Evolutionary conservation across 2,329 filamentous ascomycete species (phyloP).

Genomic region (Colletotrichum spinosum): DNA sequence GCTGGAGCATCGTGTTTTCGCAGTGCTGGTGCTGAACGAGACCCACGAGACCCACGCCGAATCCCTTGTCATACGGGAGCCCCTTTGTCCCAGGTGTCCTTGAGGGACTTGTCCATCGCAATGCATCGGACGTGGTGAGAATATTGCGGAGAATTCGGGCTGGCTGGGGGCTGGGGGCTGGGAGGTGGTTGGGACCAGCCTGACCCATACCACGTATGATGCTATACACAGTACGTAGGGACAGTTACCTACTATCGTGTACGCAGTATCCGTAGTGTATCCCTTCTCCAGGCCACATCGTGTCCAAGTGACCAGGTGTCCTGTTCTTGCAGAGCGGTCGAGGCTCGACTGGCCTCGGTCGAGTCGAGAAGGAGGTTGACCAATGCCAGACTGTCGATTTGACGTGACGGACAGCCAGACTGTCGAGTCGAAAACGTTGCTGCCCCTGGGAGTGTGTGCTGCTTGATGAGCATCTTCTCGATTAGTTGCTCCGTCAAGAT

Average conservation of each 20-base stretch:
- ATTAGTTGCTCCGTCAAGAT: no score
- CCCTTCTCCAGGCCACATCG: not conserved
- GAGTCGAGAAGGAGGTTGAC: not conserved
- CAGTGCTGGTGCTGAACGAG: no score
- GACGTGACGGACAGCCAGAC: no score
- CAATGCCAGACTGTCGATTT: no score
- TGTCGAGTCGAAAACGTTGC: no score
- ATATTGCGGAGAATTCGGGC: slow-evolving; percentile 9
- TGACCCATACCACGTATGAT: no score
- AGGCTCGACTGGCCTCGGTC: not conserved
- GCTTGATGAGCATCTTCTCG: no score
- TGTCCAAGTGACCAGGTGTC: slow-evolving; percentile 5
- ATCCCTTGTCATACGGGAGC: not conserved
- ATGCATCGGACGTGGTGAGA: not conserved
- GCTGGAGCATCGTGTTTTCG: no score
- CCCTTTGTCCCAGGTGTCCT: slow-evolving; percentile 25
- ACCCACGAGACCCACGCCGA: slow-evolving; percentile 8
- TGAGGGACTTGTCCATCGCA: slow-evolving; percentile 11
- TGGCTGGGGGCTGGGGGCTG: slow-evolving; percentile 1
- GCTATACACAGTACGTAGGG: no score
- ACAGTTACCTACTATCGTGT: no score
- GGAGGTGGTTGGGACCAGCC: not conserved
- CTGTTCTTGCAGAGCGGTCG: not conserved
- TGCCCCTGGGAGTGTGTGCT: no score
- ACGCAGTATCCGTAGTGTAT: not conserved